Percentiles rank a stretch among this genome's conserved stretches.
Evolutionary conservation across 163 green algal genomes (phyloP).

Genomic region (Chlamydomonas reinhardtii): DNA sequence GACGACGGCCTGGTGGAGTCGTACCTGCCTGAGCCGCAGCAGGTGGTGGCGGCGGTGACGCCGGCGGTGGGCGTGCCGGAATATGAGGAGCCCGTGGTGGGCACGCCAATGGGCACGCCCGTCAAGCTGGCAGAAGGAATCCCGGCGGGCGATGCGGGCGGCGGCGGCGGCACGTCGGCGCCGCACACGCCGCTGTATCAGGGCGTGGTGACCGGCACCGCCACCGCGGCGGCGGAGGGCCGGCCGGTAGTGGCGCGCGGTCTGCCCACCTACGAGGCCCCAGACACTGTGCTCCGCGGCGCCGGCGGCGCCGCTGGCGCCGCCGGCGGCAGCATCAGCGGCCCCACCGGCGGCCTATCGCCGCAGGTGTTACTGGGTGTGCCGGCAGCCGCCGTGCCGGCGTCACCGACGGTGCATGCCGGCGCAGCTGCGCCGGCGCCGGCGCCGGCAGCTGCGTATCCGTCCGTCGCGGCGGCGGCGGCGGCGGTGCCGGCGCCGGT

Average conservation of each 20-base stretch:
- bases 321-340: not conserved
- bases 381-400: too few species aligned
- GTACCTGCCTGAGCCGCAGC: too few species aligned
- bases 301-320: not conserved
- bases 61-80: not conserved
- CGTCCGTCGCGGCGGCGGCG: not conserved
- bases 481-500: not conserved
- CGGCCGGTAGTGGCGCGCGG: too few species aligned
- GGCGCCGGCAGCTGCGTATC: not conserved
- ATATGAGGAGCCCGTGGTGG: not conserved
- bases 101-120: constrained; percentile 10
- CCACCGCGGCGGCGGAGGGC: too few species aligned
- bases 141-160: not conserved
- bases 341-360: not conserved
- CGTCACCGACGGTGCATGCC: not conserved
- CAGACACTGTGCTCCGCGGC: not conserved
- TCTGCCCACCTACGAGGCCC: too few species aligned
- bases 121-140: constrained; percentile 17
- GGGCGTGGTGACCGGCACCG: not conserved
- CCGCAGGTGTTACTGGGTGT: not conserved
- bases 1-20: too few species aligned
- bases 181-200: constrained; percentile 34
- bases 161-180: not conserved
- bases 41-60: too few species aligned
- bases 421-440: too few species aligned